Base-by-base conservation (phyloP, 495 filamentous ascomycete genomes). In the Hypoxylon rickii region DNA sequence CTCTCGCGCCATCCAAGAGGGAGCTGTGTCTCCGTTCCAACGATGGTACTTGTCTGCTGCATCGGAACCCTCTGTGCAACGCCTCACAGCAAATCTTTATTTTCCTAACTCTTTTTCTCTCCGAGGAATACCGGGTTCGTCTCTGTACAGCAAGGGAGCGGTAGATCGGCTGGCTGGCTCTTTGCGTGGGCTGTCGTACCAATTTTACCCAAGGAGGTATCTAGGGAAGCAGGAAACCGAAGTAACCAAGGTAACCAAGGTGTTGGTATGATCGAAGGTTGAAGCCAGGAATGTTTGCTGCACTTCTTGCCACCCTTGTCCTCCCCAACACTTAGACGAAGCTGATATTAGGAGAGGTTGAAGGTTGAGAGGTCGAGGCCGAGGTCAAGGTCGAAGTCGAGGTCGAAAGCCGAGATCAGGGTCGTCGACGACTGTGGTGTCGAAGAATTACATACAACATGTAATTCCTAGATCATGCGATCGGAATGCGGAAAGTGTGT, bases 1-100 rank as follows among this genome's bases (percentile, higher is more conserved):
- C 58, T 56, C 51, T 61, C 58, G 16, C 58, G 58, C 58, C 58
- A 61, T 43, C 52, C 58, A 16, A 56, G 41, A 32, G 51, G 51
- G 58, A 61, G 33, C 33, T 51, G 58, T 37, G 51, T 51, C 47
- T 56, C 58, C 46, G 58, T 61, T 56, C 56, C 58, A 36, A 56
- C 46, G 41, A 61, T 36, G 34, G 51, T 61, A 31, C 50, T 55
- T 51, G 51, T 56, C 42, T 61, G 58, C 58, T 55, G 58, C 58
- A 61, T 61, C 51, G 51, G 58, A 33, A 22, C 49, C 20, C 50
- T 24, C 53, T 37, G 49, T 55, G 18, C 20, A 13, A 51, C 29
- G 20, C 31, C 41, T n/a, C n/a, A n/a, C 44, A 21, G 39, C 36
- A 17, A 13, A 1, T 36, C 26, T 4, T 7, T n/a, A 32, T 22